Evolutionary conservation across 768 basidiomycete genomes (phyloP).

Genomic region (Suillus subluteus): DNA sequence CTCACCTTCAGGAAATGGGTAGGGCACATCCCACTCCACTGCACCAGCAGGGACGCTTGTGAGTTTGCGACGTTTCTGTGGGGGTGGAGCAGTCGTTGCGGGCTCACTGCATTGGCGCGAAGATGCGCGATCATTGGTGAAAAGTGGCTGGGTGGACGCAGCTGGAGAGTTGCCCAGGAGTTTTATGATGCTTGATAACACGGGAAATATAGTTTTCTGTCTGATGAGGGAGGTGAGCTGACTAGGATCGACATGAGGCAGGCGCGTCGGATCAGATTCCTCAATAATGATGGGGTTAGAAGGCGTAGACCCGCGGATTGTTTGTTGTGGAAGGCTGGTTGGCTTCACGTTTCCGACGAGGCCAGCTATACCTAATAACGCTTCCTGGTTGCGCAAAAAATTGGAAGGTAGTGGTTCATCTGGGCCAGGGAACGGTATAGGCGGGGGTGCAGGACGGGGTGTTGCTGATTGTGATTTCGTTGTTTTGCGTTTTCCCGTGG

Average conservation of each 20-base stretch:
- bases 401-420: constrained; percentile 63
- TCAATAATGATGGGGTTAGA: constrained; percentile 74
- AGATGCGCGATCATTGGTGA: constrained; percentile 9
- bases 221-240: constrained; percentile 54
- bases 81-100: constrained; percentile 19
- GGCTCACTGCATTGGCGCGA: neutral
- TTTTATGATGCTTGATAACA: constrained; percentile 63
- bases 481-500: constrained; percentile 37
- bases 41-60: constrained; percentile 78
- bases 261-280: constrained; percentile 45
- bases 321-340: constrained; percentile 46
- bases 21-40: constrained; percentile 82
- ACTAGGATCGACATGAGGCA: constrained; percentile 41
- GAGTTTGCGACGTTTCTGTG: constrained; percentile 64
- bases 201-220: constrained; percentile 69
- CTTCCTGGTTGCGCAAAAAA: constrained; percentile 74
- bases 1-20: constrained; percentile 72
- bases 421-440: constrained; percentile 66
- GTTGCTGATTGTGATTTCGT: constrained; percentile 43
- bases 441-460: constrained; percentile 52
- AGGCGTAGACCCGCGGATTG: constrained; percentile 53
- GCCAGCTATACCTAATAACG: constrained; percentile 73
- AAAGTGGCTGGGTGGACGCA: constrained; percentile 9
- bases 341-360: constrained; percentile 69
- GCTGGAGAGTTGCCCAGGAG: constrained; percentile 48